A percentile compares a stretch with the other conserved stretches of the same genome.
These are phyloP conservation scores for Ilex aquifolium DNA, from an alignment of 257 asterid genomes.

Conservation along the genomic window DNA sequence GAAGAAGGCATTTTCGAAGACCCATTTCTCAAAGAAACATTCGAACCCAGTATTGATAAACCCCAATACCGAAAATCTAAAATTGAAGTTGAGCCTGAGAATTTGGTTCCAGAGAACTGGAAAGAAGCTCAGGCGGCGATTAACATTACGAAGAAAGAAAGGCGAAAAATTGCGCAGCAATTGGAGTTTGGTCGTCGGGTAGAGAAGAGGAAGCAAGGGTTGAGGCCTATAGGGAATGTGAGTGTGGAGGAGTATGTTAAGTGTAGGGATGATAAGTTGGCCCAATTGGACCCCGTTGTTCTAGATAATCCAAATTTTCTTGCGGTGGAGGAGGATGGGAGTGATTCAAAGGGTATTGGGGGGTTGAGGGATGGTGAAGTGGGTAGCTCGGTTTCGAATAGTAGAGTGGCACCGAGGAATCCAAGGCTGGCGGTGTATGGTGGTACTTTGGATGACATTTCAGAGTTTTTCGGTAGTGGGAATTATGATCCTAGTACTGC, in stretches of 20 bases:
- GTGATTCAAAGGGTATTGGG: slow-evolving; percentile 6
- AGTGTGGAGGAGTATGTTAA: slow-evolving; percentile 33
- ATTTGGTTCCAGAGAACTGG: slow-evolving; percentile 85
- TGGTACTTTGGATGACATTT: slow-evolving; percentile 75
- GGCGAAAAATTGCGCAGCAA: slow-evolving; percentile 55
- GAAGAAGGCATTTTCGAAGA: slow-evolving; percentile 86
- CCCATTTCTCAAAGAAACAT: slow-evolving; percentile 37
- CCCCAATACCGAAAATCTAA: slow-evolving; percentile 7
- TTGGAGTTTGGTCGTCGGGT: slow-evolving; percentile 61
- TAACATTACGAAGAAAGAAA: slow-evolving; percentile 80
- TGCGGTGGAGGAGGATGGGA: slow-evolving; percentile 15
- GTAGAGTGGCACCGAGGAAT: slow-evolving; percentile 71
- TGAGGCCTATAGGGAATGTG: slow-evolving; percentile 40
- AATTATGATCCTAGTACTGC: slow-evolving; percentile 40
- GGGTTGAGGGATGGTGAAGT: slow-evolving; percentile 15
- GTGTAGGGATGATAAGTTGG: slow-evolving; percentile 48
- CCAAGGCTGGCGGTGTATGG: slow-evolving; percentile 92
- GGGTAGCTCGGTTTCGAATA: slow-evolving; percentile 15
- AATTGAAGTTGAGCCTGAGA: slow-evolving; percentile 40
- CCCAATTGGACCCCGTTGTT: slow-evolving; percentile 65
- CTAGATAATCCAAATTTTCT: slow-evolving; percentile 51
- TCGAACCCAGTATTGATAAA: not conserved
- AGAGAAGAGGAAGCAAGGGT: slow-evolving; percentile 51
- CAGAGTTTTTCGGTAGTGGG: slow-evolving; percentile 56
- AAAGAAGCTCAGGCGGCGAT: slow-evolving; percentile 51